Percentiles rank a stretch among this genome's conserved stretches.
Conservation (phyloP, 2,329 filamentous ascomycete species). For the Ophiostoma montium region DNA sequence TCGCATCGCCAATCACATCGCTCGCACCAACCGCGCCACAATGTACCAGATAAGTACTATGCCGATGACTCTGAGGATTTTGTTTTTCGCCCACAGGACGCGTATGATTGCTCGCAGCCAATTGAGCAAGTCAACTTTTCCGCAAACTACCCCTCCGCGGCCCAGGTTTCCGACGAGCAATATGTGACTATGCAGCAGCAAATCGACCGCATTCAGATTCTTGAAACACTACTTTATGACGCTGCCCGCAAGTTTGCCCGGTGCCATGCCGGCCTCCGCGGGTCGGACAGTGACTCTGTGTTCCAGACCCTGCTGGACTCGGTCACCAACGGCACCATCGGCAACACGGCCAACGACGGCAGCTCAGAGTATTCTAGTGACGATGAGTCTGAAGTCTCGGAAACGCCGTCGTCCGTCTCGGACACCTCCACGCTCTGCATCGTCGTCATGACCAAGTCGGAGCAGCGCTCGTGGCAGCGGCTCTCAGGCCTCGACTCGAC, state of each 20-base stretch:
- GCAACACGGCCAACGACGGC: background rate
- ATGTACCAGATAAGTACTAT: too few relatives aligned
- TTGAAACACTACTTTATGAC: background rate
- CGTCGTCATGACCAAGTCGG: constrained; percentile 2
- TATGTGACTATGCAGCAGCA: background rate
- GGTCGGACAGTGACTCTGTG: background rate
- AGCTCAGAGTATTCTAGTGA: background rate
- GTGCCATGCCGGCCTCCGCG: background rate
- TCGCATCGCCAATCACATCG: background rate
- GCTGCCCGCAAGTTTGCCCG: background rate
- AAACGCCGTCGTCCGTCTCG: background rate
- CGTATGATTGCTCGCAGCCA: background rate
- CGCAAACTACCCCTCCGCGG: background rate
- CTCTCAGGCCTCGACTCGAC: background rate
- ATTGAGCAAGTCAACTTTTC: background rate
- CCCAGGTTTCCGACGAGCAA: background rate
- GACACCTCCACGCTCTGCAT: background rate
- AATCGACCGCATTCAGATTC: background rate
- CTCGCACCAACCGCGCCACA: too few relatives aligned
- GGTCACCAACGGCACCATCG: background rate
- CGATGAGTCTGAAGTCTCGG: background rate
- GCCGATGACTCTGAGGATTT: background rate
- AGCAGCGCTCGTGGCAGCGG: background rate
- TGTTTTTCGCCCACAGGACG: background rate
- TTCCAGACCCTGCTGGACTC: background rate